A percentile compares a stretch with the other conserved stretches of the same genome.
phyloP scores from a whole-genome alignment of 805 yeast species.

The Sugiyamaella americana region DNA sequence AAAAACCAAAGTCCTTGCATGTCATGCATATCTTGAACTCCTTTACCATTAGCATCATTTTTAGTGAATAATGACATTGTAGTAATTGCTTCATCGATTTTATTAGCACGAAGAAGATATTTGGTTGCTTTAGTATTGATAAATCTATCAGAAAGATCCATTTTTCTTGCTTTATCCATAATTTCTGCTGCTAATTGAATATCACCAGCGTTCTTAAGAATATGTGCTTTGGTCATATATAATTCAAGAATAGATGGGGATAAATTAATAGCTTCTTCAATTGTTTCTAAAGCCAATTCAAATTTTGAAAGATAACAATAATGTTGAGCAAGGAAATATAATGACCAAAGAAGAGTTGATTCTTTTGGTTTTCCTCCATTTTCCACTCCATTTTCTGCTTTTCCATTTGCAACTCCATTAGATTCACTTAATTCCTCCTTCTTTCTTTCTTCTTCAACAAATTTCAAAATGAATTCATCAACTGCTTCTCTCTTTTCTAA shows the following conservation, averaged over 20 bases:
- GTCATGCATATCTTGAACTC: slow-evolving; percentile 75
- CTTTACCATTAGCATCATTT: slow-evolving; percentile 74
- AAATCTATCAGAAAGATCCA: slow-evolving; percentile 87
- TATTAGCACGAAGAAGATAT: slow-evolving; percentile 71
- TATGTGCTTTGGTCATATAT: slow-evolving; percentile 71
- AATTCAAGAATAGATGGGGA: slow-evolving; percentile 84
- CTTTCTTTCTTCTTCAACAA: slow-evolving; percentile 28
- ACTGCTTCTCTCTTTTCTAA: slow-evolving; percentile 38
- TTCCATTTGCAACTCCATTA: slow-evolving; percentile 3
- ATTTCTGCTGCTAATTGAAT: slow-evolving; percentile 53
- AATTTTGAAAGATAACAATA: slow-evolving; percentile 51
- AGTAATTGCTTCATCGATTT: slow-evolving; percentile 66
- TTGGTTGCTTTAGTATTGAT: slow-evolving; percentile 84
- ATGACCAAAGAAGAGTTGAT: slow-evolving; percentile 52
- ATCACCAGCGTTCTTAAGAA: slow-evolving; percentile 67
- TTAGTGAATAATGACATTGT: slow-evolving; percentile 76
- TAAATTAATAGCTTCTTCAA: slow-evolving; percentile 59
- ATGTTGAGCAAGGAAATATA: slow-evolving; percentile 75
- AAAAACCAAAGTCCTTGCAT: slow-evolving; percentile 94
- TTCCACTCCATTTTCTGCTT: neutral
- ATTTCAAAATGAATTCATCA: slow-evolving; percentile 49
- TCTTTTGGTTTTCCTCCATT: slow-evolving; percentile 7
- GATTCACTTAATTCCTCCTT: neutral
- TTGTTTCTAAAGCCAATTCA: slow-evolving; percentile 46
- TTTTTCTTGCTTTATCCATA: slow-evolving; percentile 63